Evolutionary conservation across 257 asterid species (phyloP).

Genomic region (Solanum corneliomulleri): DNA sequence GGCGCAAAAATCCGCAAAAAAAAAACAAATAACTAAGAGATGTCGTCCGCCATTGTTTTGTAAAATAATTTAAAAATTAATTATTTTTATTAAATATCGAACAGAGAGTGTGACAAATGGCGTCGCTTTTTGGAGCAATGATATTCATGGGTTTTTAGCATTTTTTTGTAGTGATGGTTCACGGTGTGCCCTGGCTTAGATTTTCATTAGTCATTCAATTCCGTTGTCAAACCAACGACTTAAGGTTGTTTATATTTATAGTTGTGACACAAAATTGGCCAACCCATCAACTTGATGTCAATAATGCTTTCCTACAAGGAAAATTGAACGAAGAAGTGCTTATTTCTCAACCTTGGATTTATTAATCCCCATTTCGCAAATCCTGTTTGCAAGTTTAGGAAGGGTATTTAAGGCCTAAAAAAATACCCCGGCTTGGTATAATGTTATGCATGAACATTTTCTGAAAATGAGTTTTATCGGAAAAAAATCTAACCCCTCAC

Average conservation of each 20-base stretch:
- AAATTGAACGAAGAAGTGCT: neutral
- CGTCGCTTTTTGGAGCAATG: too few species aligned
- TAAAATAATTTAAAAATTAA: too few species aligned
- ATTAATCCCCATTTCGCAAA: neutral
- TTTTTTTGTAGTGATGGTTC: neutral
- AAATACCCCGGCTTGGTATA: neutral
- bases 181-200: neutral
- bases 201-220: neutral
- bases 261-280: neutral
- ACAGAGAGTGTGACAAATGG: too few species aligned
- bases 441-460: neutral
- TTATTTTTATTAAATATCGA: too few species aligned
- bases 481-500: neutral
- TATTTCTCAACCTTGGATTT: neutral
- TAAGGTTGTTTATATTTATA: neutral
- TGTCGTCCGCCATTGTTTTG: too few species aligned
- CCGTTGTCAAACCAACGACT: neutral
- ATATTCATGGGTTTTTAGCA: accelerated
- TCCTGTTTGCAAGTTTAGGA: neutral
- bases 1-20: too few species aligned
- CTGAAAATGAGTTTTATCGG: neutral
- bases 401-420: neutral
- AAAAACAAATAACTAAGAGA: neutral
- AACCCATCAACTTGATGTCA: too few species aligned
- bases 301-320: too few species aligned